Evolutionary conservation across 148 eudicot species (phyloP).

Genomic region (Rhododendron kiyosumense): DNA sequence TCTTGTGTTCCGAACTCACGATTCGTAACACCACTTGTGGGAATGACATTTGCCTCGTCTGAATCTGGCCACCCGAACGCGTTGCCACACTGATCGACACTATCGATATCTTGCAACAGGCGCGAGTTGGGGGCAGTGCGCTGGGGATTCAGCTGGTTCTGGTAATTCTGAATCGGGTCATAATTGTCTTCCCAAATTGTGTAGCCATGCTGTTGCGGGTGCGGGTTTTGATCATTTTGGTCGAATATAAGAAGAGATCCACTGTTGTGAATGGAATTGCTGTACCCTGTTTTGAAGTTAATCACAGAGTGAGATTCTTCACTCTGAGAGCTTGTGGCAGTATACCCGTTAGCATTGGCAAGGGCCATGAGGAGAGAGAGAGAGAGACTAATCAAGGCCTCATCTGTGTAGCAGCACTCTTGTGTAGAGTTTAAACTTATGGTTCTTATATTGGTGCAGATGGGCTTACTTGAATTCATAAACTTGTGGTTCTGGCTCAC

Average conservation of each 20-base stretch:
- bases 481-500: no score
- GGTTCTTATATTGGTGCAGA: neutral
- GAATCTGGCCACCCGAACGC: neutral
- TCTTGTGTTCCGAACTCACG: constrained; percentile 23
- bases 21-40: neutral
- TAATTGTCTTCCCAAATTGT: neutral
- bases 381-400: neutral
- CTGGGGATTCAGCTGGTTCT: neutral
- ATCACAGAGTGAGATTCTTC: neutral
- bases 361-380: constrained; percentile 45
- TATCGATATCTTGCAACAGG: neutral
- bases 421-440: constrained; percentile 8
- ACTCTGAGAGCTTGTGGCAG: neutral
- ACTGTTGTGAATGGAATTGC: neutral
- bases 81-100: neutral
- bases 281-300: neutral
- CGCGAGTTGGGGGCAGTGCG: neutral
- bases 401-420: neutral
- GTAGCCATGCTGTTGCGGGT: neutral
- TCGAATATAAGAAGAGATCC: neutral
- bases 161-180: neutral
- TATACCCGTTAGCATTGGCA: constrained; percentile 29
- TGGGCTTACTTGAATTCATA: neutral
- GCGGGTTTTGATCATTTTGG: neutral
- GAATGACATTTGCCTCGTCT: neutral